Evolutionary conservation across 768 basidiomycete genomes (phyloP).

Genomic region (Tulasnella sp.): DNA sequence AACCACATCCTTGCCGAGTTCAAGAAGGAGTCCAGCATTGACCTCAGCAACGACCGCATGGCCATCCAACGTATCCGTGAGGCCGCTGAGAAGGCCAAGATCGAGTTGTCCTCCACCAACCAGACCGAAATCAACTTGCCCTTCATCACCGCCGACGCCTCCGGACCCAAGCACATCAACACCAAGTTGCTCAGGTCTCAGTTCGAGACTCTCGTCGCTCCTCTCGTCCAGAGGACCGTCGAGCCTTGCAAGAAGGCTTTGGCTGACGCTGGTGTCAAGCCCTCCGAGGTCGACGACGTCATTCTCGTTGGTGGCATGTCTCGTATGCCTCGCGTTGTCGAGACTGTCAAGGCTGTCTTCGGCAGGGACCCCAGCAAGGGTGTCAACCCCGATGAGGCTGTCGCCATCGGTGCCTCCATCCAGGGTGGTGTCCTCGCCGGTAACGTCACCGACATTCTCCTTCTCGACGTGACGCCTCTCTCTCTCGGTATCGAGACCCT

Average conservation of each 20-base stretch:
- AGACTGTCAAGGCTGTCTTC: constrained; percentile 91
- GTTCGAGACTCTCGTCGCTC: constrained; percentile 80
- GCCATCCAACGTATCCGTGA: constrained; percentile 99
- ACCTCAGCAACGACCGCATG: constrained; percentile 83
- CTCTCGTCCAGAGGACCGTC: constrained; percentile 82
- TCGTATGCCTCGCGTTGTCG: constrained; percentile 92
- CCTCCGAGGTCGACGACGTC: constrained; percentile 91
- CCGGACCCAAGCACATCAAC: constrained; percentile 98
- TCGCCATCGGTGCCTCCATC: constrained; percentile 96
- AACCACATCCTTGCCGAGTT: constrained; percentile 84
- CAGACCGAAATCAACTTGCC: constrained; percentile 98
- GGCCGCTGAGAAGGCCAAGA: constrained; percentile 99
- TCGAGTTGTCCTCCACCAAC: constrained; percentile 88
- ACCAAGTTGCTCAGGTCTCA: constrained; percentile 79
- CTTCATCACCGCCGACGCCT: constrained; percentile 94
- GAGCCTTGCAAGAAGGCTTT: constrained; percentile 98
- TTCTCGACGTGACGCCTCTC: constrained; percentile 93
- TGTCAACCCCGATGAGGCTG: constrained; percentile 99
- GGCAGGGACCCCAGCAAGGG: constrained; percentile 97
- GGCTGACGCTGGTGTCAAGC: constrained; percentile 87
- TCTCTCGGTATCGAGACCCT: constrained; percentile 65
- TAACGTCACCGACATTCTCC: constrained; percentile 90
- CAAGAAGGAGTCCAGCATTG: constrained; percentile 86
- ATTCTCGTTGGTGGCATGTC: constrained; percentile 99
- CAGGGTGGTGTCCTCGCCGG: constrained; percentile 98